These are phyloP conservation scores for Afroboletus lepidellus DNA, from an alignment of 1,284 basidiomycete species.

Conservation along the genomic window DNA sequence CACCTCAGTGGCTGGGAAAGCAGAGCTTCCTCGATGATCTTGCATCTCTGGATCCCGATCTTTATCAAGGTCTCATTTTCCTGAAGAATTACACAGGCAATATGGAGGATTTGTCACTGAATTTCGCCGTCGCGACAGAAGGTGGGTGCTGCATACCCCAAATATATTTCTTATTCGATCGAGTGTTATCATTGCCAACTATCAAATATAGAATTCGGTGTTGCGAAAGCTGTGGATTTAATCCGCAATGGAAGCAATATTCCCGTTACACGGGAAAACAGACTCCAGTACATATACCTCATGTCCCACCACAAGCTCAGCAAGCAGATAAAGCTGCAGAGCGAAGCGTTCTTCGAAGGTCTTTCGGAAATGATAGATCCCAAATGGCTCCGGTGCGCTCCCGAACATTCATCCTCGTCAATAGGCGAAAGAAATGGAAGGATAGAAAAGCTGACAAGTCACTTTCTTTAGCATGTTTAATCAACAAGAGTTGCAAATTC, in stretches of 20 bases:
- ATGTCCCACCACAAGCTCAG: constrained; percentile 89
- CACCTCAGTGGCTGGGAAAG: constrained; percentile 76
- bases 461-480: constrained; percentile 79
- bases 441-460: constrained; percentile 7
- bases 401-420: not conserved
- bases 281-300: constrained; percentile 88
- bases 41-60: constrained; percentile 85
- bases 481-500: constrained; percentile 85
- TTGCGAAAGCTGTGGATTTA: constrained; percentile 76
- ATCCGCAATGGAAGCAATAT: constrained; percentile 83
- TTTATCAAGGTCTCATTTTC: constrained; percentile 91
- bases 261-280: constrained; percentile 87
- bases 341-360: constrained; percentile 82
- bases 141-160: constrained; percentile 42
- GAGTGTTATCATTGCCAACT: not conserved
- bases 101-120: constrained; percentile 89
- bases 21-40: constrained; percentile 91
- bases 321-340: constrained; percentile 86
- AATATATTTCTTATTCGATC: not conserved
- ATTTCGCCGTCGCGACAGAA: constrained; percentile 88
- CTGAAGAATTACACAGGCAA: constrained; percentile 91
- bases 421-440: not conserved
- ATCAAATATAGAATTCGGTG: constrained; percentile 73
- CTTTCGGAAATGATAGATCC: constrained; percentile 86
- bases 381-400: constrained; percentile 78